These are phyloP conservation scores for Pseudisothecium myosuroides DNA, from an alignment of 225 moss, liverwort and hornwort genomes.

Conservation along the genomic window DNA sequence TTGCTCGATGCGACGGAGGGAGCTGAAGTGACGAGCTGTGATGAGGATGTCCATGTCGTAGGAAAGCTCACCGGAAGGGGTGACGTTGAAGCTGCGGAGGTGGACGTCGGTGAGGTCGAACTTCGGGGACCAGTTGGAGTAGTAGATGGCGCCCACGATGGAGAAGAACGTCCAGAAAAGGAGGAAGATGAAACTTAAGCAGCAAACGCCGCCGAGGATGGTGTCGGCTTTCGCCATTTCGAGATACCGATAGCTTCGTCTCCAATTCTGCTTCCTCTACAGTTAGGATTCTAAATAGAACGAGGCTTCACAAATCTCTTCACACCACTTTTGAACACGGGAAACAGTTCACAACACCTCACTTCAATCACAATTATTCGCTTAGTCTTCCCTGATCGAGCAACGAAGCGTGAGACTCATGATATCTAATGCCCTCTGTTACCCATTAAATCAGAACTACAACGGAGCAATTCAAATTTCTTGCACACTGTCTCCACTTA, in stretches of 20 bases:
- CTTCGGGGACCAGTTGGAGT: background rate
- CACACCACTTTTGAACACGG: background rate
- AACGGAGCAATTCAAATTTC: background rate
- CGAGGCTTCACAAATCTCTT: background rate
- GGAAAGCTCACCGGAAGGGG: background rate
- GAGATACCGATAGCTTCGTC: background rate
- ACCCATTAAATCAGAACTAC: background rate
- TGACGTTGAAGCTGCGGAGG: slow-evolving; percentile 4
- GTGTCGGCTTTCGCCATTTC: background rate
- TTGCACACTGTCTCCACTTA: background rate
- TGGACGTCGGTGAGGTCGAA: slow-evolving; percentile 16
- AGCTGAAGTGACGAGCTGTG: slow-evolving; percentile 9
- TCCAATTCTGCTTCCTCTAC: background rate
- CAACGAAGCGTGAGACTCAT: background rate
- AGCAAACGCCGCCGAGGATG: background rate
- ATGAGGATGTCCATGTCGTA: slow-evolving; percentile 33
- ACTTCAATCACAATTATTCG: too few species aligned
- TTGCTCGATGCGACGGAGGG: slow-evolving; percentile 3
- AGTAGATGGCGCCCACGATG: background rate
- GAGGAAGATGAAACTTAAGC: background rate
- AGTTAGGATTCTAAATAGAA: background rate
- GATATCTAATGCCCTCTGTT: background rate
- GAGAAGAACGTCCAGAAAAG: background rate
- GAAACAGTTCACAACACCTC: background rate
- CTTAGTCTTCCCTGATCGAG: background rate